Conservation (phyloP, 2,329 filamentous ascomycete species). For the Fusarium paranaense region DNA sequence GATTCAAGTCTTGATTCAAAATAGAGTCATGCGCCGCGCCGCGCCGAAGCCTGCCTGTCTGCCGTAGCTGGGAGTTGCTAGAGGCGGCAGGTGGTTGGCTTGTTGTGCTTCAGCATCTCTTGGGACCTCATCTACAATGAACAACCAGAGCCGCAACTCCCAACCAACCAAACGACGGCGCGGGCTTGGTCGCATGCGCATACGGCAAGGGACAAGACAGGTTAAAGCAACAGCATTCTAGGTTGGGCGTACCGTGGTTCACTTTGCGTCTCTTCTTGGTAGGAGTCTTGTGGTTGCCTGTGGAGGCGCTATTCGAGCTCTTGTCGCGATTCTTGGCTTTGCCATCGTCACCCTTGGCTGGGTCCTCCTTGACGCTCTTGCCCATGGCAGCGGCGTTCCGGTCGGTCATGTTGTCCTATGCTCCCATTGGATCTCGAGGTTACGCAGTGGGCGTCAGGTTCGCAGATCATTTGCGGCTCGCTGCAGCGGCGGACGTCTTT, state of each 20-base stretch:
- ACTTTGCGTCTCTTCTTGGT: slow-evolving; percentile 91
- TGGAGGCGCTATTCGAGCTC: slow-evolving; percentile 39
- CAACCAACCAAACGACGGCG: background rate
- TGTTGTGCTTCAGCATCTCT: slow-evolving; percentile 16
- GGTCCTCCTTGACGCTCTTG: slow-evolving; percentile 46
- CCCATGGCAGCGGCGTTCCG: slow-evolving; percentile 49
- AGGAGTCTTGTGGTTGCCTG: slow-evolving; percentile 65
- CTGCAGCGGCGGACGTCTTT: slow-evolving; percentile 39
- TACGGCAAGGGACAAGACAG: slow-evolving; percentile 2
- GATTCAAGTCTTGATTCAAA: slow-evolving; percentile 38
- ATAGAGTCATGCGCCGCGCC: slow-evolving; percentile 25
- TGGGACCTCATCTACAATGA: slow-evolving; percentile 26
- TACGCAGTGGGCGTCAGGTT: slow-evolving; percentile 47
- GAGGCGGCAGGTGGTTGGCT: slow-evolving; percentile 19
- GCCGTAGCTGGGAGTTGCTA: slow-evolving; percentile 16
- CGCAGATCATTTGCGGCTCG: slow-evolving; percentile 49
- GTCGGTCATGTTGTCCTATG: slow-evolving; percentile 49
- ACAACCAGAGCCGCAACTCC: slow-evolving; percentile 22
- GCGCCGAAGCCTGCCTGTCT: slow-evolving; percentile 9
- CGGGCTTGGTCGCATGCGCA: slow-evolving; percentile 7
- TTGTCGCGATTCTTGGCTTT: slow-evolving; percentile 49
- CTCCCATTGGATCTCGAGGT: slow-evolving; percentile 50
- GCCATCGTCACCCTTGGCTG: slow-evolving; percentile 41
- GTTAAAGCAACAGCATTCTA: background rate
- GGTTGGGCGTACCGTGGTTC: slow-evolving; percentile 78